A percentile compares a stretch with the other conserved stretches of the same genome.
These are phyloP conservation scores for Metschnikowia borealis DNA, from an alignment of 805 yeast genomes.

Conservation along the genomic window DNA sequence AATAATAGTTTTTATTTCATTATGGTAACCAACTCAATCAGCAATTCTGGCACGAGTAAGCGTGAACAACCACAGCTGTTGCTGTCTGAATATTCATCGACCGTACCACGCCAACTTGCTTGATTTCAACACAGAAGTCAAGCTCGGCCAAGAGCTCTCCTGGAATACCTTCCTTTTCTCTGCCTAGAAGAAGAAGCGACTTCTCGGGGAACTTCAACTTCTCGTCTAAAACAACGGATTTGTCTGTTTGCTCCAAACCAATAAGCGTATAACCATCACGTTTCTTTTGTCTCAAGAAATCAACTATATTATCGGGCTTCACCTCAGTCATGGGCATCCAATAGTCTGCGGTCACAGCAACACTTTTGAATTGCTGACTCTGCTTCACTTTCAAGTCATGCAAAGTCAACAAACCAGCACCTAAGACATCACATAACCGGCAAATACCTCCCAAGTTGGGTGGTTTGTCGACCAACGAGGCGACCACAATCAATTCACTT, in stretches of 20 bases:
- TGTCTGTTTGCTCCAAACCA: constrained; percentile 91
- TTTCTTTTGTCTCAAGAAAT: constrained; percentile 57
- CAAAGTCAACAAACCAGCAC: constrained; percentile 78
- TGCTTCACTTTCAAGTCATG: constrained; percentile 62
- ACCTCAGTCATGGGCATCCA: constrained; percentile 96
- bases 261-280: constrained; percentile 79
- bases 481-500: constrained; percentile 85
- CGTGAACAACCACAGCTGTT: constrained; percentile 89
- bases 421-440: constrained; percentile 85
- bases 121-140: constrained; percentile 85
- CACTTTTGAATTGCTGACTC: constrained; percentile 71
- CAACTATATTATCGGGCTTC: constrained; percentile 47
- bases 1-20: neutral
- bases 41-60: constrained; percentile 72
- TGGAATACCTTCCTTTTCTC: constrained; percentile 87
- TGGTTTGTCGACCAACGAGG: constrained; percentile 86
- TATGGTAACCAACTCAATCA: constrained; percentile 12
- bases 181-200: constrained; percentile 75
- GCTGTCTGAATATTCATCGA: constrained; percentile 98
- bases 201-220: constrained; percentile 72
- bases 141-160: constrained; percentile 77
- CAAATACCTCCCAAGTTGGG: constrained; percentile 95
- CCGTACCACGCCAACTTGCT: constrained; percentile 86
- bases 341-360: constrained; percentile 89
- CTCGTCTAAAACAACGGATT: constrained; percentile 65